Evolutionary conservation across 192 early-diverging fungal genomes (phyloP).

Genomic region (Entomortierella beljakovae): DNA sequence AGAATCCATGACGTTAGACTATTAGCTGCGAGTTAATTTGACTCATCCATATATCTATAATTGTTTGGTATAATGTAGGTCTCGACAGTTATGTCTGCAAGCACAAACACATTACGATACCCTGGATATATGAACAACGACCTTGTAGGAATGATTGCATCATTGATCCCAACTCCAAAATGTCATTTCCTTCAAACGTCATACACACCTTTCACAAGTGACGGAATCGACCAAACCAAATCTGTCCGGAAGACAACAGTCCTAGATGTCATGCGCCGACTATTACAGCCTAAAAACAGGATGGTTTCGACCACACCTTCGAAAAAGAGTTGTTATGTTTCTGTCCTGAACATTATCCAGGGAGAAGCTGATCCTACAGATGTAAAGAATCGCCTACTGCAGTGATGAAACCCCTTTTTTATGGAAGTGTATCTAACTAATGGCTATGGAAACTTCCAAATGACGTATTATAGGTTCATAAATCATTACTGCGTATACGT

Average conservation of each 20-base stretch:
- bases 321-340: conserved; percentile 97
- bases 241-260: conserved; percentile 97
- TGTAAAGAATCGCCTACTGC: conserved; percentile 57
- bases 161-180: conserved; percentile 97
- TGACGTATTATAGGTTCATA: conserved; percentile 85
- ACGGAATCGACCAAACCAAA: conserved; percentile 90
- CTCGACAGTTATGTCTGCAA: conserved; percentile 98
- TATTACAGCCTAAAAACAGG: conserved; percentile 96
- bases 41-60: background rate
- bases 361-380: conserved; percentile 98
- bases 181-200: conserved; percentile 96
- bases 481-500: conserved; percentile 94
- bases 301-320: conserved; percentile 95
- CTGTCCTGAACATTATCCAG: conserved; percentile 98
- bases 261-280: conserved; percentile 95
- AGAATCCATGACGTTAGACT: background rate
- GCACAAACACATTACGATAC: conserved; percentile 96
- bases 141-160: conserved; percentile 93
- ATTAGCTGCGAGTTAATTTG: background rate
- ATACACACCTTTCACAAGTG: conserved; percentile 97
- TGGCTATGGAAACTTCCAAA: background rate
- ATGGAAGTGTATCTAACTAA: background rate
- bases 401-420: background rate
- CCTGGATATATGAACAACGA: conserved; percentile 99
- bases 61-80: no score